phyloP scores from a whole-genome alignment of 2,329 filamentous ascomycete genomes.

The Penicillium frequentans region DNA sequence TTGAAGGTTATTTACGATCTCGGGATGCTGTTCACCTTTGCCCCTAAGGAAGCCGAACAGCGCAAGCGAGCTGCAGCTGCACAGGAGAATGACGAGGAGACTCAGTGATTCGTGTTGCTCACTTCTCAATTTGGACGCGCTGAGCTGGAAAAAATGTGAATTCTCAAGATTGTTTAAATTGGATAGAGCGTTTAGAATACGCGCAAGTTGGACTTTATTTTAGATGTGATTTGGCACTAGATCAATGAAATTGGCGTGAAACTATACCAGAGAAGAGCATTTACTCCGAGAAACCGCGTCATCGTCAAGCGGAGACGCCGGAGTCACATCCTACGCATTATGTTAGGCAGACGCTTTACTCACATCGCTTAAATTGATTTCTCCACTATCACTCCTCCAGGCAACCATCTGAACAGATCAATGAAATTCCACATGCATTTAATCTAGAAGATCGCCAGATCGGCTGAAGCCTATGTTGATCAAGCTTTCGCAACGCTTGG shows the following conservation, averaged over 20 bases:
- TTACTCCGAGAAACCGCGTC: neutral
- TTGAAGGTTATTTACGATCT: slow-evolving; percentile 65
- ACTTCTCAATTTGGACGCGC: neutral
- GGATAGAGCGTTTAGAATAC: too few species aligned
- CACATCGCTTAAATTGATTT: neutral
- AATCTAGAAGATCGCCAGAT: neutral
- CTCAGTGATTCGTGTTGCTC: neutral
- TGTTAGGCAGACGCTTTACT: neutral
- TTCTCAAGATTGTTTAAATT: too few species aligned
- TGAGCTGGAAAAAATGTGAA: too few species aligned
- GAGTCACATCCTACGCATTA: neutral
- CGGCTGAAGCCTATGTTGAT: neutral
- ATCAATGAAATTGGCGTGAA: neutral
- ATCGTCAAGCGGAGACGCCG: neutral
- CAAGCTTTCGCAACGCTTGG: neutral
- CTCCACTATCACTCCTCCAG: neutral
- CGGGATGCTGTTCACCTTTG: slow-evolving; percentile 55
- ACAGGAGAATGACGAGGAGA: slow-evolving; percentile 16
- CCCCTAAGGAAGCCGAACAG: slow-evolving; percentile 25
- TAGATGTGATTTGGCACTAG: too few species aligned
- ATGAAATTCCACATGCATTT: neutral
- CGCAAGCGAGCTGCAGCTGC: slow-evolving; percentile 9
- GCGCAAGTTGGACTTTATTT: too few species aligned
- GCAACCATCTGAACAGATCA: neutral
- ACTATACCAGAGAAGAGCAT: neutral